Evolutionary conservation across 352 stramenopile species (phyloP).

Genomic region (Salisapilia sapeloensis): DNA sequence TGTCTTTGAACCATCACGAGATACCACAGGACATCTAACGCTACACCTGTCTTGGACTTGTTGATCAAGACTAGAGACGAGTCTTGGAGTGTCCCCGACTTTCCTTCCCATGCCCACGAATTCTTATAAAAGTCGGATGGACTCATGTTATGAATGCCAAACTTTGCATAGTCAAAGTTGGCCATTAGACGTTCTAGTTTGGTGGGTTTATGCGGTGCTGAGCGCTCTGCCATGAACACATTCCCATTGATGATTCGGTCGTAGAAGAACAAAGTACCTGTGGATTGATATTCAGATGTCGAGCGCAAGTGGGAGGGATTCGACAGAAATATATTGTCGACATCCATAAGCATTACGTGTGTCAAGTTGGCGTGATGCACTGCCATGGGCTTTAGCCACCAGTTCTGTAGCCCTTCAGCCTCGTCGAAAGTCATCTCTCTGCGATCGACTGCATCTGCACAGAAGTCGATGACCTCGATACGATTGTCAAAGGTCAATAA

Average conservation of each 20-base stretch:
- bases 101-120: conserved; percentile 19
- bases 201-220: too few relatives aligned
- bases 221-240: conserved; percentile 9
- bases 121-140: conserved; percentile 12
- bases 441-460: neutral
- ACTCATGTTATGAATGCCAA: conserved; percentile 1
- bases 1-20: conserved; percentile 17
- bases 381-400: conserved; percentile 5
- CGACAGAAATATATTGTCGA: conserved; percentile 4
- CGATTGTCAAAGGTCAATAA: neutral
- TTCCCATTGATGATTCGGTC: conserved; percentile 31
- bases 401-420: conserved; percentile 1
- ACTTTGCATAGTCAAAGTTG: too few relatives aligned
- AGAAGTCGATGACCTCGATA: conserved; percentile 8
- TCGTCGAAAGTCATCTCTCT: neutral
- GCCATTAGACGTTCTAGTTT: too few relatives aligned
- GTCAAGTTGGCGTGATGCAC: conserved; percentile 1
- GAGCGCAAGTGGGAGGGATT: conserved; percentile 2
- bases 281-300: conserved; percentile 2
- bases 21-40: conserved; percentile 16
- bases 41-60: conserved; percentile 9
- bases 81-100: conserved; percentile 38
- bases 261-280: conserved; percentile 46
- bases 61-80: conserved; percentile 28
- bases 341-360: conserved; percentile 4